Evolutionary conservation across 2,329 filamentous ascomycete genomes (phyloP).

Genomic region (Beauveria sp.): DNA sequence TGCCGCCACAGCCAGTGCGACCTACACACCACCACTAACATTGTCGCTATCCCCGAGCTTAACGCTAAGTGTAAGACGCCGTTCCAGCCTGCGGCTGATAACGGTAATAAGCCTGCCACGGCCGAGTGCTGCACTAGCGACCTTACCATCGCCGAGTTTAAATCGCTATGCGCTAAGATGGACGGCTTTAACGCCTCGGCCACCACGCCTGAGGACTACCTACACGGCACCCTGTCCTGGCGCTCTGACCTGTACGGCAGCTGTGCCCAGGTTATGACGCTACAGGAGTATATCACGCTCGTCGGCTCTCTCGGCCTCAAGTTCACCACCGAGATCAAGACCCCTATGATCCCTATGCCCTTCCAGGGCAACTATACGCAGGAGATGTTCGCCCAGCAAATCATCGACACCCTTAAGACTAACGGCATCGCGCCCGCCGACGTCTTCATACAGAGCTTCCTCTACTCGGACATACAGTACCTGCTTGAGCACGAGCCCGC

Average conservation of each 20-base stretch:
- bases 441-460: slow-evolving; percentile 59
- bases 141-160: slow-evolving; percentile 60
- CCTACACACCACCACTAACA: slow-evolving; percentile 61
- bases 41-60: slow-evolving; percentile 52
- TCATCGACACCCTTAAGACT: slow-evolving; percentile 52
- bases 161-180: slow-evolving; percentile 63
- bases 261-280: slow-evolving; percentile 54
- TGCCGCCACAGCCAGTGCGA: slow-evolving; percentile 63
- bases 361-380: slow-evolving; percentile 58
- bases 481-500: slow-evolving; percentile 56
- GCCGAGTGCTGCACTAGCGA: slow-evolving; percentile 67
- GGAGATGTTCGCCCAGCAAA: slow-evolving; percentile 54
- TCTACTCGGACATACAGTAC: slow-evolving; percentile 56
- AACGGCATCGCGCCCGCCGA: slow-evolving; percentile 45
- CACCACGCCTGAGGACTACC: slow-evolving; percentile 48
- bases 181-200: slow-evolving; percentile 54
- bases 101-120: slow-evolving; percentile 38
- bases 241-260: slow-evolving; percentile 58
- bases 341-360: slow-evolving; percentile 59
- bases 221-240: slow-evolving; percentile 51
- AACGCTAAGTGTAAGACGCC: slow-evolving; percentile 56
- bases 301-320: slow-evolving; percentile 50
- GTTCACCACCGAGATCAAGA: slow-evolving; percentile 63
- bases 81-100: slow-evolving; percentile 45
- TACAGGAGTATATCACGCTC: slow-evolving; percentile 54